Evolutionary conservation across 176 grass and related monocot species (phyloP).

Genomic region (Bolboschoenus planiculmis): DNA sequence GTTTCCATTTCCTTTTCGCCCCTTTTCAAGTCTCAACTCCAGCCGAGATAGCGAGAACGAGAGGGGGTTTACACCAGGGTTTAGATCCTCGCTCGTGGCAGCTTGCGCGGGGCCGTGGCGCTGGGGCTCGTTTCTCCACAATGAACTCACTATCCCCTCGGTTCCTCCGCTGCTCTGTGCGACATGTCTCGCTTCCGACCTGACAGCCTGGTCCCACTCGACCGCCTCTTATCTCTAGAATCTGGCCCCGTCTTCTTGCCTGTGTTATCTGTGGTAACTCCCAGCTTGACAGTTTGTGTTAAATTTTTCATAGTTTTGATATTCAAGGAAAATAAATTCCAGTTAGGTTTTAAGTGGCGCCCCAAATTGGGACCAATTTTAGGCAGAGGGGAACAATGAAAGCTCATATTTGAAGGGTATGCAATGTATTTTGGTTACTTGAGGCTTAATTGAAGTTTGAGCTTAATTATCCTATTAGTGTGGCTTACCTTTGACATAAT

Average conservation of each 20-base stretch:
- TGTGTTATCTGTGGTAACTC: not conserved
- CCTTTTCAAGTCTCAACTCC: not conserved
- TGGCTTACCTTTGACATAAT: too few species aligned
- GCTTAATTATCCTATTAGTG: too few species aligned
- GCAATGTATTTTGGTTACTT: not conserved
- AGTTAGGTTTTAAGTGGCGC: not conserved
- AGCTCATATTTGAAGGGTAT: not conserved
- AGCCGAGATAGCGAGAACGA: not conserved
- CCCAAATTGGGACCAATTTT: not conserved
- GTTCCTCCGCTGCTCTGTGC: not conserved
- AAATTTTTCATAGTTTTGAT: not conserved
- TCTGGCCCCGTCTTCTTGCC: not conserved
- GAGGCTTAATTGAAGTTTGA: not conserved
- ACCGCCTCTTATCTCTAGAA: not conserved
- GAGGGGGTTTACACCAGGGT: not conserved
- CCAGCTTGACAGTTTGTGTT: not conserved
- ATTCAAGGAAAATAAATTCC: not conserved
- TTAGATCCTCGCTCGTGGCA: not conserved
- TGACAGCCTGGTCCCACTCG: not conserved
- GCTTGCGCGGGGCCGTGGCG: not conserved
- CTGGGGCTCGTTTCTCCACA: not conserved
- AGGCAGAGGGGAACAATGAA: not conserved
- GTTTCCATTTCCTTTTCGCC: not conserved
- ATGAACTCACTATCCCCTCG: not conserved
- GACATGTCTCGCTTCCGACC: not conserved